phyloP scores from a whole-genome alignment of 805 yeast species.

The Starmerella gropengiesseri region DNA sequence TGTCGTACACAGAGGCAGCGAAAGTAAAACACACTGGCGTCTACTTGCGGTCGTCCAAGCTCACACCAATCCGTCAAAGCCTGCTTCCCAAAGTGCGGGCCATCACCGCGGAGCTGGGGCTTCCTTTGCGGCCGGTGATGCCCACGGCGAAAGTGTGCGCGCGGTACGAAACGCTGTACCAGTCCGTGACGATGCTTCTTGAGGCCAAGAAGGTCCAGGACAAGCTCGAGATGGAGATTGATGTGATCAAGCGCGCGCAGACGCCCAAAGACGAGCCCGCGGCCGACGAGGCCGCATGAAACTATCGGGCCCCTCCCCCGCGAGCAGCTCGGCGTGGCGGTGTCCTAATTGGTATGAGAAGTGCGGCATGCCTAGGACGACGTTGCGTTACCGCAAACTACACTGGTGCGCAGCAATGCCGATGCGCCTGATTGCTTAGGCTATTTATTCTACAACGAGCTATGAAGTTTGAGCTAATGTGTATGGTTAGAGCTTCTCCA shows the following conservation, averaged over 20 bases:
- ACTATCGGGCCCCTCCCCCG: too few relatives aligned
- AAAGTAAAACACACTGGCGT: conserved; percentile 59
- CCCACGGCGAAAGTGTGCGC: conserved; percentile 71
- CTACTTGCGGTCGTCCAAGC: conserved; percentile 63
- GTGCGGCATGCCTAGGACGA: too few relatives aligned
- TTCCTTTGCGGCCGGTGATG: conserved; percentile 76
- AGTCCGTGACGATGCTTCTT: conserved; percentile 56
- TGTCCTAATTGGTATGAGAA: too few relatives aligned
- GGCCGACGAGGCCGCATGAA: too few relatives aligned
- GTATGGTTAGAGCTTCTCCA: too few relatives aligned
- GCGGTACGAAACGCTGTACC: conserved; percentile 63
- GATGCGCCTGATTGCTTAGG: too few relatives aligned
- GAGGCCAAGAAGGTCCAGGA: conserved; percentile 83
- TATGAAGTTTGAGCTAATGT: too few relatives aligned
- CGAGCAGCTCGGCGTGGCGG: too few relatives aligned
- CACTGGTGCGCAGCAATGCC: too few relatives aligned
- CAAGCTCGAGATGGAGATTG: conserved; percentile 70
- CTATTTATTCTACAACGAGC: too few relatives aligned
- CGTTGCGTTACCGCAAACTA: too few relatives aligned
- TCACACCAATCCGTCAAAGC: conserved; percentile 69
- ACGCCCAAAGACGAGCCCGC: not conserved
- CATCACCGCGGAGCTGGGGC: conserved; percentile 63
- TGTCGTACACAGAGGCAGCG: conserved; percentile 41
- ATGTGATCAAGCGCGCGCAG: conserved; percentile 28
- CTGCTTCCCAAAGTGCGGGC: conserved; percentile 51